A percentile compares a stretch with the other conserved stretches of the same genome.
These are phyloP conservation scores for Bolboschoenus planiculmis DNA, from an alignment of 176 grass and related monocot genomes.

Conservation along the genomic window DNA sequence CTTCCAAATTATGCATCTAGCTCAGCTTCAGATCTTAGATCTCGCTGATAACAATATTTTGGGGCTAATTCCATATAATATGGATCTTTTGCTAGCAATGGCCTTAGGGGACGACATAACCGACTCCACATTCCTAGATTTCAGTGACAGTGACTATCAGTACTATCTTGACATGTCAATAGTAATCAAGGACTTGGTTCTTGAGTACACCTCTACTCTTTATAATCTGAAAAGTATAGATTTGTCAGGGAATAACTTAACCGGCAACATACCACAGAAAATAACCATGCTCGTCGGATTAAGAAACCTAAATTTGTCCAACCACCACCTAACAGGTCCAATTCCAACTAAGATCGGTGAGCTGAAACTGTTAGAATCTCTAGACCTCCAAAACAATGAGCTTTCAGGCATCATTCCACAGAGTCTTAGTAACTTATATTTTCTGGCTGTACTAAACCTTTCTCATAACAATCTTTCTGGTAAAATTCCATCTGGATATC, in stretches of 20 bases:
- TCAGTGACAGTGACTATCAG: too few species aligned
- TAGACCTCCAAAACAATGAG: background rate
- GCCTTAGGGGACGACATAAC: background rate
- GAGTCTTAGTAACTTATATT: background rate
- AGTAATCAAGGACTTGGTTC: too few species aligned
- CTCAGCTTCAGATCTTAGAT: background rate
- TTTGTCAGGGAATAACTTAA: conserved; percentile 10
- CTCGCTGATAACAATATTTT: background rate
- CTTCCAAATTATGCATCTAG: background rate
- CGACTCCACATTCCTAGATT: background rate
- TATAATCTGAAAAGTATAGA: background rate
- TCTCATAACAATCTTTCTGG: background rate
- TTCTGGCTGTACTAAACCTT: background rate
- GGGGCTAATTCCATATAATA: background rate
- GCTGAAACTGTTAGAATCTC: background rate
- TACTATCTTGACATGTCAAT: background rate
- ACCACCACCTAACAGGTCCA: background rate
- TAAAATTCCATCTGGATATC: too few species aligned
- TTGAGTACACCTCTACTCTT: background rate
- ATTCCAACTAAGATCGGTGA: background rate
- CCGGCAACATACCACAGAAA: conserved; percentile 3
- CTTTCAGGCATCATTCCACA: background rate
- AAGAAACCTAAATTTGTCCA: background rate
- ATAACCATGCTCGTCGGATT: conserved; percentile 18
- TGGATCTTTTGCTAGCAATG: background rate